Percentiles rank a stretch among this genome's conserved stretches.
phyloP scores from a whole-genome alignment of 345 rosid genomes.

The Citrus medica region DNA sequence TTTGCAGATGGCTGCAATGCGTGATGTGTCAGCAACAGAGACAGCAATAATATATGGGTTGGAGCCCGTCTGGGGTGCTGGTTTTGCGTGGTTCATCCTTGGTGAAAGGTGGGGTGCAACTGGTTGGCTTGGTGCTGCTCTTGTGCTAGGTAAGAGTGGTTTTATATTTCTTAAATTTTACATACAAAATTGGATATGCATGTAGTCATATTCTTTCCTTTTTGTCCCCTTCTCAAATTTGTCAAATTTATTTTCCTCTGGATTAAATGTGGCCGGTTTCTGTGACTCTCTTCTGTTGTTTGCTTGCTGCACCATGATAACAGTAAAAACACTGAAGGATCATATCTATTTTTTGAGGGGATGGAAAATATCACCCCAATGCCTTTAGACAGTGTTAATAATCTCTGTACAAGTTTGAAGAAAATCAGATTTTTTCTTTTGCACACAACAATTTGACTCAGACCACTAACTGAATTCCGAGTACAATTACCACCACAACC shows the following conservation, averaged over 20 bases:
- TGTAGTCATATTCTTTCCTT: neutral
- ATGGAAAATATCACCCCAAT: neutral
- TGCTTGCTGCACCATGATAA: neutral
- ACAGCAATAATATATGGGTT: slow-evolving; percentile 58
- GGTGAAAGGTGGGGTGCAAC: slow-evolving; percentile 60
- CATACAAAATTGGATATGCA: neutral
- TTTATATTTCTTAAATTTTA: neutral
- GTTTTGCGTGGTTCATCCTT: slow-evolving; percentile 72
- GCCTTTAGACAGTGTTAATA: neutral
- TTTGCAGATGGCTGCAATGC: slow-evolving; percentile 57
- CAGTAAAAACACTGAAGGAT: neutral
- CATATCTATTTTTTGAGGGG: neutral
- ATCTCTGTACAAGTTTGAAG: neutral
- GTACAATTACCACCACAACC: neutral
- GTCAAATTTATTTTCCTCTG: neutral
- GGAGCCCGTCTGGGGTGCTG: slow-evolving; percentile 73
- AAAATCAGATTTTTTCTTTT: neutral
- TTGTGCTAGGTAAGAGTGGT: slow-evolving; percentile 45
- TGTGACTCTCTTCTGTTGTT: neutral
- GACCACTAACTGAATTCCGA: neutral
- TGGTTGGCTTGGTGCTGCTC: slow-evolving; percentile 67
- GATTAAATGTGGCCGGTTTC: neutral
- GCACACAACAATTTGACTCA: neutral
- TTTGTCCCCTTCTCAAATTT: neutral
- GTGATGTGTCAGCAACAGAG: slow-evolving; percentile 56